Evolutionary conservation across 129 eudicot species (phyloP).

Genomic region (Flaveria brownii): DNA sequence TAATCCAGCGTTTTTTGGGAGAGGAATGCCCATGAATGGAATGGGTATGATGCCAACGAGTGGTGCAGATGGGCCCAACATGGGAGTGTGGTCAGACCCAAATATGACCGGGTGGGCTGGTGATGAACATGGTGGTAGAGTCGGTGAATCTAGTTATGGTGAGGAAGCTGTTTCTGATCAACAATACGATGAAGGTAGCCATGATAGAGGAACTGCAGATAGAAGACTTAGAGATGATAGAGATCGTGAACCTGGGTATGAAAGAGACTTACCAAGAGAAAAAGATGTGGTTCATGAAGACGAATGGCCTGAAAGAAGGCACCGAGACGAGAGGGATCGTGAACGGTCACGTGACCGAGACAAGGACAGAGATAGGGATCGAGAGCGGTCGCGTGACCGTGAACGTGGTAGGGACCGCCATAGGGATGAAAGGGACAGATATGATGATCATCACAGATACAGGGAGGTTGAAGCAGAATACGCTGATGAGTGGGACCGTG

Average conservation of each 20-base stretch:
- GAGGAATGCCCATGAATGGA: constrained; percentile 87
- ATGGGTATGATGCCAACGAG: constrained; percentile 87
- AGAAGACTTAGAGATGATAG: constrained; percentile 58
- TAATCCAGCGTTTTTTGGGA: constrained; percentile 80
- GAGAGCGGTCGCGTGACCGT: constrained; percentile 51
- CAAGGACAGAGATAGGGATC: background rate
- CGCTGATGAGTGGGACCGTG: constrained; percentile 81
- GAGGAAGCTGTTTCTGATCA: constrained; percentile 87
- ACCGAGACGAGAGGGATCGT: constrained; percentile 61
- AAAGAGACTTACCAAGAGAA: constrained; percentile 65
- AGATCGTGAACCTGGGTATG: constrained; percentile 59
- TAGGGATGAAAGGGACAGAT: constrained; percentile 72
- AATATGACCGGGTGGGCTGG: constrained; percentile 82
- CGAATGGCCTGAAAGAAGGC: constrained; percentile 70
- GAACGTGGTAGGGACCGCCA: constrained; percentile 59
- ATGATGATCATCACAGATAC: constrained; percentile 73
- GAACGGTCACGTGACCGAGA: constrained; percentile 57
- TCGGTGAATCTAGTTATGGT: constrained; percentile 81
- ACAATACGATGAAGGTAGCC: constrained; percentile 67
- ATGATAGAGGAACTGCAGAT: constrained; percentile 64
- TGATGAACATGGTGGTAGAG: constrained; percentile 77
- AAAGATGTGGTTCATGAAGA: constrained; percentile 61
- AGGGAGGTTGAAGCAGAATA: constrained; percentile 65
- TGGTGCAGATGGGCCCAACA: constrained; percentile 67
- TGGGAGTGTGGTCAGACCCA: constrained; percentile 91